phyloP scores from a whole-genome alignment of 352 stramenopile species.

The Pythium grandisporangium region DNA sequence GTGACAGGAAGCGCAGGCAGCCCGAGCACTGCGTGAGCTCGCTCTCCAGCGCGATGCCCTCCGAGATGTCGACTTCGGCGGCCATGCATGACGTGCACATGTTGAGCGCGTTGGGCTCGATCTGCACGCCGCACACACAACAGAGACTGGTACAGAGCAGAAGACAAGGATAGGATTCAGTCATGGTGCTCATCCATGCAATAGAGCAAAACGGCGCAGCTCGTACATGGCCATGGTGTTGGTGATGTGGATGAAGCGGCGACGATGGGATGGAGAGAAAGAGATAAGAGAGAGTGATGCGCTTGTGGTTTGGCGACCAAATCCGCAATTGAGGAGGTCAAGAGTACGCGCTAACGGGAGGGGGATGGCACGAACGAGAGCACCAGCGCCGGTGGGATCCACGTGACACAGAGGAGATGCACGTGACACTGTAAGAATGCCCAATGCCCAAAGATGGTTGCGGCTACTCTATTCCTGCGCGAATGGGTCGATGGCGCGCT shows the following conservation, averaged over 20 bases:
- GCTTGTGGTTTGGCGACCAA: conserved; percentile 1
- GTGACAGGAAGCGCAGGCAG: conserved; percentile 58
- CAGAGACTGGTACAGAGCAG: conserved; percentile 20
- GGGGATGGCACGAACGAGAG: too few species aligned
- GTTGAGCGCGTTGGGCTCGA: conserved; percentile 71
- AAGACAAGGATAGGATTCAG: neutral
- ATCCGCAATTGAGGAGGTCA: too few species aligned
- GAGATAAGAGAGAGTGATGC: neutral
- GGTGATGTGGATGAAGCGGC: conserved; percentile 1
- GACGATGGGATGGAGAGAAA: neutral
- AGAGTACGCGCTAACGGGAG: too few species aligned
- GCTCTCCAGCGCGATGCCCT: conserved; percentile 44
- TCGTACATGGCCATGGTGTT: conserved; percentile 14
- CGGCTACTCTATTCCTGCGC: too few species aligned
- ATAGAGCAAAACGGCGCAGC: conserved; percentile 3
- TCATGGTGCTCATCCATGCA: too few species aligned
- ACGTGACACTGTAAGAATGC: too few species aligned
- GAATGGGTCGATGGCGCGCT: too few species aligned
- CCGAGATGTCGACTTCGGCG: conserved; percentile 56
- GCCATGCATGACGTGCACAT: conserved; percentile 70
- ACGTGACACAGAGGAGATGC: too few species aligned
- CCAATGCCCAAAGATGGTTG: too few species aligned
- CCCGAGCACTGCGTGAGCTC: conserved; percentile 54
- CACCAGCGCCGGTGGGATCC: too few species aligned
- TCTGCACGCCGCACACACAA: conserved; percentile 34